Conservation (phyloP, 2,329 filamentous ascomycete species). For the Beauveria pseudobassiana region DNA sequence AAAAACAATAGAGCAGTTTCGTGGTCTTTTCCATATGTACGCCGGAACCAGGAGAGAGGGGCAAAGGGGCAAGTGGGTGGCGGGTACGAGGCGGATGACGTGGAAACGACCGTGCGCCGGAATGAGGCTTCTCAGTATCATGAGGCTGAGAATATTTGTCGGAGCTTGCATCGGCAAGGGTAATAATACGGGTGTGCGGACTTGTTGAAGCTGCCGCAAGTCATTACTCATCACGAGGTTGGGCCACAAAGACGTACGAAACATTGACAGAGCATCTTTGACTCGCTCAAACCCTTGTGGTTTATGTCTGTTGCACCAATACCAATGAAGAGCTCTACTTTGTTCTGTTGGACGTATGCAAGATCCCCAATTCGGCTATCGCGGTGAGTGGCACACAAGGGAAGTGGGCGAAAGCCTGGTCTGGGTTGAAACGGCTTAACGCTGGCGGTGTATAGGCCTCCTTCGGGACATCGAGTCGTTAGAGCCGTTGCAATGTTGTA, state of each 20-base stretch:
- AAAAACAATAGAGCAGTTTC: not conserved
- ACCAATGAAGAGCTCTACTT: not conserved
- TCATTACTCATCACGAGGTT: no score
- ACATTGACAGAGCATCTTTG: not conserved
- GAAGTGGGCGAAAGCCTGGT: no score
- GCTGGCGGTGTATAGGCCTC: not conserved
- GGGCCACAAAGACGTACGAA: no score
- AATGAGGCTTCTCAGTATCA: not conserved
- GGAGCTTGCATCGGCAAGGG: not conserved
- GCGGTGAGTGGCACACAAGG: not conserved
- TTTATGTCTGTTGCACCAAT: not conserved
- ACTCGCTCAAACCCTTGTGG: not conserved
- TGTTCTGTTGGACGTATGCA: not conserved
- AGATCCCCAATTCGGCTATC: not conserved
- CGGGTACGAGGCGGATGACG: not conserved
- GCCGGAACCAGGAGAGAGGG: not conserved
- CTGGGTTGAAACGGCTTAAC: not conserved
- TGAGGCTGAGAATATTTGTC: not conserved
- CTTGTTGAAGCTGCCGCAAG: not conserved
- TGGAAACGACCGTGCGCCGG: conserved; percentile 3
- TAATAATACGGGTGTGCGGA: not conserved
- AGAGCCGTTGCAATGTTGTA: not conserved
- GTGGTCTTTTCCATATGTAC: not conserved
- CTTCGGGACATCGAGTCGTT: not conserved
- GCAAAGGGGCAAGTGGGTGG: not conserved